phyloP scores from a whole-genome alignment of 495 filamentous ascomycete genomes.

The Bacidia rubella region DNA sequence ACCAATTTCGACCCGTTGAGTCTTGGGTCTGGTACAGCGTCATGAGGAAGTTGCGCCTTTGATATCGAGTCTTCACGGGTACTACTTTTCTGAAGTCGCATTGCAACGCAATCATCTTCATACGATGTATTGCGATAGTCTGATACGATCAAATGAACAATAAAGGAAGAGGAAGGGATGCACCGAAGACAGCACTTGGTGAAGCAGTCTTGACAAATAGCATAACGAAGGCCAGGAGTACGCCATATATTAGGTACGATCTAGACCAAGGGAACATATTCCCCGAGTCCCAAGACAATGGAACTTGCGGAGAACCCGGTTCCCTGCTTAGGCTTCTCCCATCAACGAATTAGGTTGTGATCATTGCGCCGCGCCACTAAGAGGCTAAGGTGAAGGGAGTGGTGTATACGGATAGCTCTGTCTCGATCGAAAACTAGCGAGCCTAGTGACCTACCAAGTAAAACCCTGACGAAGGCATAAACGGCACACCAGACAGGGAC shows the following conservation, averaged over 20 bases:
- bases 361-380: neutral
- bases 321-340: too few species aligned
- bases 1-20: too few species aligned
- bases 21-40: too few species aligned
- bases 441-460: neutral
- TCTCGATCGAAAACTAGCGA: neutral
- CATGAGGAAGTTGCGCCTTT: too few species aligned
- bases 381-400: neutral
- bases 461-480: neutral
- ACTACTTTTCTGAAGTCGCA: too few species aligned
- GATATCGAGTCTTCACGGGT: too few species aligned
- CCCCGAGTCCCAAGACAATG: neutral
- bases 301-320: constrained; percentile 2
- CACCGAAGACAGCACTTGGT: neutral
- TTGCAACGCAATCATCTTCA: too few species aligned
- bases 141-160: too few species aligned
- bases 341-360: neutral
- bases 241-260: neutral
- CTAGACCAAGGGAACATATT: neutral
- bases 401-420: neutral
- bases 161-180: neutral
- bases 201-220: neutral
- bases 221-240: neutral
- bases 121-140: too few species aligned
- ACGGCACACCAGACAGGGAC: neutral